Percentiles rank a stretch among this genome's conserved stretches.
phyloP scores from a whole-genome alignment of 805 yeast species.

The Wickerhamomyces bovis region DNA sequence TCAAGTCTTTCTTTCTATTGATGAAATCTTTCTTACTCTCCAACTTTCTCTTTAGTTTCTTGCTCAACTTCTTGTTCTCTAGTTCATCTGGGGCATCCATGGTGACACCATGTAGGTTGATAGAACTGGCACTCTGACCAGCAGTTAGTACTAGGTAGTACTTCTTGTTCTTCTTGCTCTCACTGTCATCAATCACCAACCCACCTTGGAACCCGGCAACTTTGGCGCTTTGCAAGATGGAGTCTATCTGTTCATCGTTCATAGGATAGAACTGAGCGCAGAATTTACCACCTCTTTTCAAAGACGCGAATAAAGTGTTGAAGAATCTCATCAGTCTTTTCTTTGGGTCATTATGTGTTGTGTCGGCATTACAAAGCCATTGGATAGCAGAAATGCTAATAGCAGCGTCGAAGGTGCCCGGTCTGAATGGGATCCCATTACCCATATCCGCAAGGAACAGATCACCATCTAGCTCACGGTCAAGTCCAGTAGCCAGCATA shows the following conservation, averaged over 20 bases:
- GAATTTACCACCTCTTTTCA: conserved; percentile 93
- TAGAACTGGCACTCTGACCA: conserved; percentile 65
- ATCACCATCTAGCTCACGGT: conserved; percentile 91
- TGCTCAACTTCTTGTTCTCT: conserved; percentile 33
- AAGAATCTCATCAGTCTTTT: conserved; percentile 76
- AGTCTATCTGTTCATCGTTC: conserved; percentile 77
- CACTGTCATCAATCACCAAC: conserved; percentile 88
- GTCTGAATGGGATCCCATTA: conserved; percentile 86
- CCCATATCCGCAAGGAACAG: conserved; percentile 90
- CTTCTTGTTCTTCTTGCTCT: conserved; percentile 84
- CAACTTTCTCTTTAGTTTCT: conserved; percentile 34
- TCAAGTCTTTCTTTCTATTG: conserved; percentile 84
- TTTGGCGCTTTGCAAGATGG: conserved; percentile 79
- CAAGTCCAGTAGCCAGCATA: conserved; percentile 92
- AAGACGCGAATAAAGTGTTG: conserved; percentile 77
- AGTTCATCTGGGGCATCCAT: conserved; percentile 56
- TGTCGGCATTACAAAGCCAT: conserved; percentile 97
- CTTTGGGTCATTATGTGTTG: conserved; percentile 75
- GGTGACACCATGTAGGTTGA: conserved; percentile 74
- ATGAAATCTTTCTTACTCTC: conserved; percentile 81
- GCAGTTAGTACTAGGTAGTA: conserved; percentile 87
- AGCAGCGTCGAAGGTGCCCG: conserved; percentile 96
- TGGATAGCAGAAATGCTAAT: conserved; percentile 92
- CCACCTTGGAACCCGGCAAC: conserved; percentile 97
- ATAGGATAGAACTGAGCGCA: conserved; percentile 96